phyloP scores from a whole-genome alignment of 371 early-diverging fungal genomes.

The Saksenaea vasiformis region DNA sequence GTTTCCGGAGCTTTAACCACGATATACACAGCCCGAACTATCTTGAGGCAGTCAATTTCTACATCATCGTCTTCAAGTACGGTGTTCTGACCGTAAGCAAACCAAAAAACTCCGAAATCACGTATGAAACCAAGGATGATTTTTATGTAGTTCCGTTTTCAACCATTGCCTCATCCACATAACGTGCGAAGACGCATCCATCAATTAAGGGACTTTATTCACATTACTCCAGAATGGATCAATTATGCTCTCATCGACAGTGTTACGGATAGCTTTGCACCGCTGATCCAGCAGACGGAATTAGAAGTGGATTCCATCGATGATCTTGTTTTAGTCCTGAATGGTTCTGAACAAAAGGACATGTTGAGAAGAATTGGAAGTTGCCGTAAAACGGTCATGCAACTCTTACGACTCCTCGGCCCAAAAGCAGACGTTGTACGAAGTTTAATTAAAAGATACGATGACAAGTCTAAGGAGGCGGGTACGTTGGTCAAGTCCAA shows the following conservation, averaged over 20 bases:
- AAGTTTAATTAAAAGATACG: constrained; percentile 63
- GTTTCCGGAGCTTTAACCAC: constrained; percentile 78
- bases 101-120: background rate
- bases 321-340: constrained; percentile 79
- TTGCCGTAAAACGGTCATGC: constrained; percentile 83
- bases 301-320: constrained; percentile 90
- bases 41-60: constrained; percentile 81
- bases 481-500: constrained; percentile 34
- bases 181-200: constrained; percentile 66
- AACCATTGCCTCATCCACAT: constrained; percentile 60
- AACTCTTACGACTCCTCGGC: constrained; percentile 71
- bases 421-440: constrained; percentile 87
- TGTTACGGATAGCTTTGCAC: constrained; percentile 85
- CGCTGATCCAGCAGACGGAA: constrained; percentile 77
- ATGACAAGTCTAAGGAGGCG: constrained; percentile 53
- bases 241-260: constrained; percentile 89
- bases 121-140: background rate
- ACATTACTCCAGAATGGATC: constrained; percentile 83
- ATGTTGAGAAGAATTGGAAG: constrained; percentile 88
- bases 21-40: constrained; percentile 72
- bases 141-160: constrained; percentile 58
- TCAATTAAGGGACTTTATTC: constrained; percentile 64
- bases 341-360: constrained; percentile 78
- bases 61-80: constrained; percentile 76
- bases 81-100: constrained; percentile 61